Conservation (phyloP, 1,139 yeast genomes). For the Yamadazyma songkhlaensis region DNA sequence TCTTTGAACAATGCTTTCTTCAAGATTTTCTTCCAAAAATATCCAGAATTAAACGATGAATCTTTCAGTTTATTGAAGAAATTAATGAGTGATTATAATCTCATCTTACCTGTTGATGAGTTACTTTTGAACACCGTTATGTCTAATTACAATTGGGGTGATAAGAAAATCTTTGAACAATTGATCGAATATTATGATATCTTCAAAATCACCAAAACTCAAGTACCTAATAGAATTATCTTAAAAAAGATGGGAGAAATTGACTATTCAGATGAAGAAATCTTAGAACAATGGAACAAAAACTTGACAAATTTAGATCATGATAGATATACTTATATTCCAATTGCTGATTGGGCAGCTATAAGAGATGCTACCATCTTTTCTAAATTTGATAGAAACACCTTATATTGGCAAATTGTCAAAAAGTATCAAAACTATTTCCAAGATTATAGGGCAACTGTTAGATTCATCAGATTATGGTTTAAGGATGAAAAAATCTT, state of each 20-base stretch:
- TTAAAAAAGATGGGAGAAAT: slow-evolving; percentile 73
- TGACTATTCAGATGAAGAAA: slow-evolving; percentile 52
- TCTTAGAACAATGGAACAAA: slow-evolving; percentile 60
- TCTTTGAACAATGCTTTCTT: slow-evolving; percentile 71
- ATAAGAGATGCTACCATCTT: slow-evolving; percentile 73
- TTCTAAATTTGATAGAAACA: slow-evolving; percentile 45
- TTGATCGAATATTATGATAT: slow-evolving; percentile 60
- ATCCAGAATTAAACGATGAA: slow-evolving; percentile 51
- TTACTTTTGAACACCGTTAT: slow-evolving; percentile 77
- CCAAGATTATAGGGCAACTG: slow-evolving; percentile 35
- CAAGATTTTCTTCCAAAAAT: slow-evolving; percentile 61
- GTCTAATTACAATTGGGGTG: slow-evolving; percentile 70
- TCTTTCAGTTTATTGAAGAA: slow-evolving; percentile 59
- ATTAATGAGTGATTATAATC: slow-evolving; percentile 56
- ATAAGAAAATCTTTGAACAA: slow-evolving; percentile 60
- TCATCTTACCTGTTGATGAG: slow-evolving; percentile 61
- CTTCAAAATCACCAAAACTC: slow-evolving; percentile 59
- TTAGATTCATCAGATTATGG: slow-evolving; percentile 36
- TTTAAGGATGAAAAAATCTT: slow-evolving; percentile 18
- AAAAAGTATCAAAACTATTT: slow-evolving; percentile 47
- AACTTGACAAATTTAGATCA: slow-evolving; percentile 53
- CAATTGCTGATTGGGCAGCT: slow-evolving; percentile 88
- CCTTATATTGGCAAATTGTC: slow-evolving; percentile 58
- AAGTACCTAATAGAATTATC: slow-evolving; percentile 72
- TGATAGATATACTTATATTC: slow-evolving; percentile 57